Conservation (phyloP, 2,329 filamentous ascomycete genomes). For the Corynespora cassiicola region DNA sequence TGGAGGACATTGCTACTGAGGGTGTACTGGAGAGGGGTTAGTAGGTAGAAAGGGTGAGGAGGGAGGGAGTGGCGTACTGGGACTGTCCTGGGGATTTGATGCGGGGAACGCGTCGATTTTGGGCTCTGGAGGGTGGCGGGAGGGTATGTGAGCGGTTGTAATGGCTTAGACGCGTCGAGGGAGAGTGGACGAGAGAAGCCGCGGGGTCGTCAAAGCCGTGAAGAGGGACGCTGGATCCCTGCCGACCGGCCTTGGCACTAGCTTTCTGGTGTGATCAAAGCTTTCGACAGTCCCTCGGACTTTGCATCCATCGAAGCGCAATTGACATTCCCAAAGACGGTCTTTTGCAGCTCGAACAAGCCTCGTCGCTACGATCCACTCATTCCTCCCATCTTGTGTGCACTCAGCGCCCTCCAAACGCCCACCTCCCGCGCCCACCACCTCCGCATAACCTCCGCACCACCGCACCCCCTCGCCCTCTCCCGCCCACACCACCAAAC, state of each 20-base stretch:
- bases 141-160: background rate
- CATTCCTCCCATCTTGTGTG: background rate
- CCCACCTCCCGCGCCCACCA: background rate
- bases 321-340: no score
- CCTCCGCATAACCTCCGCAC: constrained; percentile 23
- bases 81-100: no score
- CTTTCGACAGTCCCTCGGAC: no score
- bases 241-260: constrained; percentile 30
- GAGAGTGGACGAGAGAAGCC: background rate
- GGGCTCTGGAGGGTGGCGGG: no score
- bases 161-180: constrained; percentile 3
- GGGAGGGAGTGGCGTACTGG: no score
- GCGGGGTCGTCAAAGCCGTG: constrained; percentile 1
- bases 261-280: constrained; percentile 12
- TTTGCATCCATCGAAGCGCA: no score
- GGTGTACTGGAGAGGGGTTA: background rate
- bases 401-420: background rate
- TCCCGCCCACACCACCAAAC: no score
- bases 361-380: no score
- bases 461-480: constrained; percentile 12
- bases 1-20: constrained; percentile 19
- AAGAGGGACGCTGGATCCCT: background rate
- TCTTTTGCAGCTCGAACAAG: no score
- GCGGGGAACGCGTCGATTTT: constrained; percentile 9
- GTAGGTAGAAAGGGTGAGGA: constrained; percentile 3